Conservation (phyloP, 192 early-diverging fungal genomes). For the Coemansia sp. region DNA sequence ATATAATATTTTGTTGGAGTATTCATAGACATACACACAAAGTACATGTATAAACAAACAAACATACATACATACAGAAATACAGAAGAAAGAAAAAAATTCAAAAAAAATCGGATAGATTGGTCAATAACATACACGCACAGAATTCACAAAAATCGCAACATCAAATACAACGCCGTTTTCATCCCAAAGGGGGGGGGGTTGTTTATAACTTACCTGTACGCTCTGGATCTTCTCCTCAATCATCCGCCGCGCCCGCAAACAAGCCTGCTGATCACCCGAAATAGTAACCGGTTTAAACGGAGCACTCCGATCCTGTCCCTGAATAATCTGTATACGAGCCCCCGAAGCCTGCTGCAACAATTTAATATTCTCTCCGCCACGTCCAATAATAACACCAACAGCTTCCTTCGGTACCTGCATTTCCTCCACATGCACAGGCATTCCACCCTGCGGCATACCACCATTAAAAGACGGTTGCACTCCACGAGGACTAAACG, state of each 20-base stretch:
- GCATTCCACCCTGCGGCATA: not conserved
- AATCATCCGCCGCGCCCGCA: constrained; percentile 46
- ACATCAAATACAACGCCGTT: not conserved
- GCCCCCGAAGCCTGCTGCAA: constrained; percentile 43
- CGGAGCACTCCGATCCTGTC: constrained; percentile 33
- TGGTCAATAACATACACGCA: constrained; percentile 7
- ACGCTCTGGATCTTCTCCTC: constrained; percentile 44
- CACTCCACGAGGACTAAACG: not conserved
- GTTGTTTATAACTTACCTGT: constrained; percentile 32
- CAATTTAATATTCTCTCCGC: constrained; percentile 52
- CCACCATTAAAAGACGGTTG: constrained; percentile 6
- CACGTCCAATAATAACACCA: constrained; percentile 45
- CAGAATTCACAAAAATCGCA: constrained; percentile 6
- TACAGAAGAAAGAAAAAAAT: constrained; percentile 2
- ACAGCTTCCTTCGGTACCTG: constrained; percentile 45
- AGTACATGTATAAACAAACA: constrained; percentile 13
- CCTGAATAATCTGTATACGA: constrained; percentile 49
- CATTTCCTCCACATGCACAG: constrained; percentile 36
- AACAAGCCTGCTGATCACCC: constrained; percentile 29
- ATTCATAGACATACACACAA: not conserved
- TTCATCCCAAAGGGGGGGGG: not conserved
- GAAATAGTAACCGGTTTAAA: constrained; percentile 35
- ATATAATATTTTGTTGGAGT: not conserved
- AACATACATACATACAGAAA: constrained; percentile 25
- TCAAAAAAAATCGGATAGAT: not conserved